Base-by-base conservation (phyloP, 2,329 filamentous ascomycete genomes). In the Nemania abortiva region DNA sequence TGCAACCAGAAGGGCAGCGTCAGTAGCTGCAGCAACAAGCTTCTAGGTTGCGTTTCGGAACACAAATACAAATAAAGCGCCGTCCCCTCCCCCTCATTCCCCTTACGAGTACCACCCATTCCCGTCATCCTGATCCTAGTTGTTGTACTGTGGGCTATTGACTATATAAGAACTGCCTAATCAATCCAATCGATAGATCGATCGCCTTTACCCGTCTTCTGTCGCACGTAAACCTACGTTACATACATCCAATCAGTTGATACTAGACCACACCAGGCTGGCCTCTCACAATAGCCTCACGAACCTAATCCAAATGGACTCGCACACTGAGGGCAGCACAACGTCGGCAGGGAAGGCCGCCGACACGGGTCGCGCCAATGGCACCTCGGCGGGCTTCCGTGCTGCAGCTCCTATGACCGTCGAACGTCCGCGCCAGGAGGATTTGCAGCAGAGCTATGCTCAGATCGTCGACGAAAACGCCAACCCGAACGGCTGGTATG, bases 401-500 rank as follows among this genome's bases (percentile, higher is more conserved):
- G 75, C 84, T 13, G 81, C 86, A 78, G 82, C 82, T 49, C 81
- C 89, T 75, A 91, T 94, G 82, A 81, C 84, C 3, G 94, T 98
- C 56, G 88, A 95, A 78, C 95, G 93, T 24, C 93, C 95, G 18
- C 89, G 89, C 69, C 87, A 90, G 75, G 92, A 94, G 74, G 95
- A 98, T 77, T 86, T 98, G 11, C 94, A 97, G 83, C 90, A 90
- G 66, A 92, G 88, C 78, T 96, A 96, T 80, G 94, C 93, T 6
- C 84, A 82, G 62, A 81, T 88, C 62, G 84, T 89, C 66, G 87
- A 86, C 73, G 87, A 89, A 61, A 90, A 96, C 73, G 88, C 88
- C 37, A 88, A 88, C 72, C 87, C 89, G 59, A 90, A 95, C 79
- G 92, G 93, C 78, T 98, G 94, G 94, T 99, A 98, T 77, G 94